These are phyloP conservation scores for Arthrobotrys sphaeroides DNA, from an alignment of 2,329 filamentous ascomycete species.

Conservation along the genomic window DNA sequence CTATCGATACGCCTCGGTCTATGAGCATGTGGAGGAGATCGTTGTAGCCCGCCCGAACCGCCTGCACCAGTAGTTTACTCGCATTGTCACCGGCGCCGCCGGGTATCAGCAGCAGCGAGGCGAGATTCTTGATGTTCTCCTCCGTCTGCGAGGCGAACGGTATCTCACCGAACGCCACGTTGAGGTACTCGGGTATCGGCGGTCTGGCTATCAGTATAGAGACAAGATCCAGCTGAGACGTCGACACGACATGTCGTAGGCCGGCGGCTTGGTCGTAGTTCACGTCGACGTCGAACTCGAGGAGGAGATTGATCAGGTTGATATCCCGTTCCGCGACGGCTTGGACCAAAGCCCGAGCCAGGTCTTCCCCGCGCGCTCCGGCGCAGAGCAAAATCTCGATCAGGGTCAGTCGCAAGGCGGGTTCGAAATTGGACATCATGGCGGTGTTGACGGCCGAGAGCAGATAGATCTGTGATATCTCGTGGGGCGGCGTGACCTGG, in stretches of 20 bases:
- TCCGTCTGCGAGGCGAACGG: slow-evolving; percentile 43
- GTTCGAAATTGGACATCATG: slow-evolving; percentile 11
- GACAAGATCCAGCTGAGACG: slow-evolving; percentile 13
- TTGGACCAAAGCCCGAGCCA: slow-evolving; percentile 19
- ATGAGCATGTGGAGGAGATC: slow-evolving; percentile 40
- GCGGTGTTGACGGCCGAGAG: slow-evolving; percentile 24
- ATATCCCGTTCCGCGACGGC: slow-evolving; percentile 38
- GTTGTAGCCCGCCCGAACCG: slow-evolving; percentile 48
- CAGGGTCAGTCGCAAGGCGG: slow-evolving; percentile 27
- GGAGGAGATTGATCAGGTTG: slow-evolving; percentile 34
- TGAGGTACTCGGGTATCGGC: slow-evolving; percentile 27
- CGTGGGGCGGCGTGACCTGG: slow-evolving; percentile 12
- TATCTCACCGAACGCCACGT: slow-evolving; percentile 45
- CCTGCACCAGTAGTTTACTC: slow-evolving; percentile 41
- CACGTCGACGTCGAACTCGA: slow-evolving; percentile 41
- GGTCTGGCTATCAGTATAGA: slow-evolving; percentile 18
- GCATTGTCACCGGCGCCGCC: slow-evolving; percentile 38
- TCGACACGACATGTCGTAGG: slow-evolving; percentile 27
- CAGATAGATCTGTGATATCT: slow-evolving; percentile 39
- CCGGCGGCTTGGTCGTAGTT: slow-evolving; percentile 42
- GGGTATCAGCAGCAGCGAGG: slow-evolving; percentile 17
- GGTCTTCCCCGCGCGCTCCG: slow-evolving; percentile 31
- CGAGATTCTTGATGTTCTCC: slow-evolving; percentile 22
- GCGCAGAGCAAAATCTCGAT: slow-evolving; percentile 49
- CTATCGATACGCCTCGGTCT: slow-evolving; percentile 38